These are phyloP conservation scores for Circinella minor DNA, from an alignment of 371 early-diverging fungal genomes.

Conservation along the genomic window DNA sequence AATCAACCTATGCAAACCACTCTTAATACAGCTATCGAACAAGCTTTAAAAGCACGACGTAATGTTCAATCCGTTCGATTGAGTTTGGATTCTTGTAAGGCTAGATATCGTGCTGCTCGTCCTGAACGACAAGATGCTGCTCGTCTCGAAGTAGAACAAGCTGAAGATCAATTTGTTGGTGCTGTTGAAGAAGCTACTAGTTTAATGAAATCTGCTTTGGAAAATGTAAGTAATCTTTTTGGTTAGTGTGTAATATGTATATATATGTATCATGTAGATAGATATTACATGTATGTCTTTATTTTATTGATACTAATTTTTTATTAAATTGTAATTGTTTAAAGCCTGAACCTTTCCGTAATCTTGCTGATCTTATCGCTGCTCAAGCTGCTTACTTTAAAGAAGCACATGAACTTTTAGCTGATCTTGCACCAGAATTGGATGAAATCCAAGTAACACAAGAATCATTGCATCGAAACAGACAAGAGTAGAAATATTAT, in stretches of 20 bases:
- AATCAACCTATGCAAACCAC: constrained; percentile 74
- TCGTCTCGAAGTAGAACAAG: constrained; percentile 82
- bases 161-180: constrained; percentile 92
- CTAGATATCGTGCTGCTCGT: constrained; percentile 69
- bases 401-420: constrained; percentile 76
- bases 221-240: constrained; percentile 55
- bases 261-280: neutral
- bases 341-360: constrained; percentile 84
- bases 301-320: neutral
- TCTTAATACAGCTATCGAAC: constrained; percentile 73
- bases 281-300: neutral
- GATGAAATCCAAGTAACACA: constrained; percentile 92
- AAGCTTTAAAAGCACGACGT: constrained; percentile 84
- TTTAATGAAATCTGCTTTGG: constrained; percentile 90
- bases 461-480: constrained; percentile 80
- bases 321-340: neutral
- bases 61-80: constrained; percentile 81
- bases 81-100: constrained; percentile 83
- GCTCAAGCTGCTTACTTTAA: constrained; percentile 88
- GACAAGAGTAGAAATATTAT: constrained; percentile 46
- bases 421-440: constrained; percentile 86
- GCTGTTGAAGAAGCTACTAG: constrained; percentile 91
- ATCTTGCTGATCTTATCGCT: constrained; percentile 83
- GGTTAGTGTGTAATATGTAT: neutral
- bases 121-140: constrained; percentile 72